Conservation (phyloP, 768 basidiomycete genomes). For the Tricholoma saponaceum region DNA sequence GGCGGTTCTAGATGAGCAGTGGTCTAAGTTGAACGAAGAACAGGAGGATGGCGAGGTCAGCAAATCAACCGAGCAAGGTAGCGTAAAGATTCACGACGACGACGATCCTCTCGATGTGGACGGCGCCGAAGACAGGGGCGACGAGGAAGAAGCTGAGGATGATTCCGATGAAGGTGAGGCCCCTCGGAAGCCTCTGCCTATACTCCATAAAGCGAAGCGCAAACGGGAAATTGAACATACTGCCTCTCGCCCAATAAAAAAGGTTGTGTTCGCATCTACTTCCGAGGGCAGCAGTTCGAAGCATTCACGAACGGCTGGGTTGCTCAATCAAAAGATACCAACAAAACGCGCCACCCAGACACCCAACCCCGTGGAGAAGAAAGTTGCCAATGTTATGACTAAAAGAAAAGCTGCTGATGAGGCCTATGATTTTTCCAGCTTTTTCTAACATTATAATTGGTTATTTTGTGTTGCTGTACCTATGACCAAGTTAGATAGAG, state of each 20-base stretch:
- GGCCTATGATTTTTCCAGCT: conserved; percentile 52
- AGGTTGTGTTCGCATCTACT: conserved; percentile 48
- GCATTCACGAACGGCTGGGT: conserved; percentile 11
- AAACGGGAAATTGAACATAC: conserved; percentile 31
- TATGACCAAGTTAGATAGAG: too few relatives aligned
- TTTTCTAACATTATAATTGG: conserved; percentile 43
- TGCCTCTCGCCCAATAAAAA: conserved; percentile 37
- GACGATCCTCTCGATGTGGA: conserved; percentile 30
- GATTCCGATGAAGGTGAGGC: conserved; percentile 41
- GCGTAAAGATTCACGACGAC: conserved; percentile 31
- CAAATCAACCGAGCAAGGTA: conserved; percentile 18
- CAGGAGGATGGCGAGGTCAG: conserved; percentile 31
- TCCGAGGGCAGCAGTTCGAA: conserved; percentile 22
- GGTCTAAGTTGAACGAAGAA: conserved; percentile 38
- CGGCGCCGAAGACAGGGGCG: conserved; percentile 35
- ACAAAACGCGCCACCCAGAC: too few relatives aligned
- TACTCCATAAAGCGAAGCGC: conserved; percentile 42
- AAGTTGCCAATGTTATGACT: conserved; percentile 27
- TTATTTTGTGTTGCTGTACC: too few relatives aligned
- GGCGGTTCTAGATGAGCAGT: conserved; percentile 35
- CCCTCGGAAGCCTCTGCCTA: conserved; percentile 21
- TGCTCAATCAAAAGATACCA: conserved; percentile 7
- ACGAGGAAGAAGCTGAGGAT: conserved; percentile 28
- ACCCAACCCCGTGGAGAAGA: too few relatives aligned
- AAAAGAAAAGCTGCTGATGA: conserved; percentile 26